Evolutionary conservation across 108 stramenopile species (phyloP).

Genomic region (Phaeodactylum tricornutum): DNA sequence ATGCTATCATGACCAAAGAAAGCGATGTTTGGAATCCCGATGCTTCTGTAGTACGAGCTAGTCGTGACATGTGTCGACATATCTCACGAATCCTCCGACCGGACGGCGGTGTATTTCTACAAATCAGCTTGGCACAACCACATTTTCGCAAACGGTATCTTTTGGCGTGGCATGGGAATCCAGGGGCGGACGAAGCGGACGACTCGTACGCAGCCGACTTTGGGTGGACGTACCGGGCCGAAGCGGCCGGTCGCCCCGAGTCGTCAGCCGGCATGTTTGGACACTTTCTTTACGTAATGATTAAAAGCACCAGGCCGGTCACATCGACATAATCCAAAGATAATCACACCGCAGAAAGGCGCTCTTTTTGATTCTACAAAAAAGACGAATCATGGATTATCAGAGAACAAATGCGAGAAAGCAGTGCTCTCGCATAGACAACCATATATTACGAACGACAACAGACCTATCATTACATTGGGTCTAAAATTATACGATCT

Average conservation of each 20-base stretch:
- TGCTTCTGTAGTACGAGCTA: background rate
- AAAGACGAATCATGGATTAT: too few relatives aligned
- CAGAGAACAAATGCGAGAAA: background rate
- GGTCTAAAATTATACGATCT: too few relatives aligned
- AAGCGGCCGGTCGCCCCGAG: background rate
- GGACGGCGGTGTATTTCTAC: slow-evolving; percentile 35
- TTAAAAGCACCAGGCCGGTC: too few relatives aligned
- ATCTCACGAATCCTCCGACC: slow-evolving; percentile 27
- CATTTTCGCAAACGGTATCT: slow-evolving; percentile 33
- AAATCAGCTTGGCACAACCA: slow-evolving; percentile 53
- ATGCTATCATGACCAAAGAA: slow-evolving; percentile 46
- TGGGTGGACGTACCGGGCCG: background rate
- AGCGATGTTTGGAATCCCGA: slow-evolving; percentile 52
- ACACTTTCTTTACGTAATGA: slow-evolving; percentile 4
- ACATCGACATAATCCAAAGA: too few relatives aligned
- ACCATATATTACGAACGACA: too few relatives aligned
- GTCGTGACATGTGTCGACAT: slow-evolving; percentile 4
- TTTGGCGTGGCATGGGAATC: background rate
- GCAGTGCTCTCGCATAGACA: background rate
- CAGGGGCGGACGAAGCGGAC: background rate
- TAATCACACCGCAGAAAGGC: too few relatives aligned
- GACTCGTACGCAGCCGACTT: background rate
- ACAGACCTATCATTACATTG: too few relatives aligned
- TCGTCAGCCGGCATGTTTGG: background rate
- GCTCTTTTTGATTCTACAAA: too few relatives aligned